phyloP scores from a whole-genome alignment of 2,329 filamentous ascomycete species.

The Myriosclerotinia curreyana region DNA sequence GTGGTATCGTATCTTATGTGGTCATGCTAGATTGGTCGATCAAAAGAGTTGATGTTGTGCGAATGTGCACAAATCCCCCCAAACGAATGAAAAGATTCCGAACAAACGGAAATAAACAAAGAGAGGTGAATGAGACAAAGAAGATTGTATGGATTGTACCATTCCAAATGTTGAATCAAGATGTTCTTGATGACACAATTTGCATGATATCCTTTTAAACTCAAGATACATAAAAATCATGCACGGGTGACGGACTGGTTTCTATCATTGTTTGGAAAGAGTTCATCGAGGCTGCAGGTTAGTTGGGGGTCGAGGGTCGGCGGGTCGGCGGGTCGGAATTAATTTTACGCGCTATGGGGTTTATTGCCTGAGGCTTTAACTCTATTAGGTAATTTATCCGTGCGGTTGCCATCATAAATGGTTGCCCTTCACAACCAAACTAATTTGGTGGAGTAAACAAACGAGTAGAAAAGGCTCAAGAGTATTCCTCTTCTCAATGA shows the following conservation, averaged over 20 bases:
- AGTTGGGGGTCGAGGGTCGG: too few species aligned
- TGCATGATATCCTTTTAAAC: constrained; percentile 4
- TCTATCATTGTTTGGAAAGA: constrained; percentile 3
- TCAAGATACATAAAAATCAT: constrained; percentile 12
- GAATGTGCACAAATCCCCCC: constrained; percentile 13
- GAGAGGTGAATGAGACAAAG: not conserved
- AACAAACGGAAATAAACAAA: not conserved
- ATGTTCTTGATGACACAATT: constrained; percentile 6
- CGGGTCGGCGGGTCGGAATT: constrained; percentile 13
- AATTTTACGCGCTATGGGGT: constrained; percentile 2
- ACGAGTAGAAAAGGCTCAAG: constrained; percentile 20
- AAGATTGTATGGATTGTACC: not conserved
- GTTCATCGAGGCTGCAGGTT: not conserved
- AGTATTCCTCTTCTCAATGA: not conserved
- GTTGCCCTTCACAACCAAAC: constrained; percentile 22
- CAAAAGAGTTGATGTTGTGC: constrained; percentile 14
- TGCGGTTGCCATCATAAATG: not conserved
- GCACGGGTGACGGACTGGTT: constrained; percentile 8
- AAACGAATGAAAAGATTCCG: constrained; percentile 1
- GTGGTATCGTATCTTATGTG: constrained; percentile 21
- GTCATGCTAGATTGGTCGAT: constrained; percentile 26
- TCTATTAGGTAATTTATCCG: not conserved
- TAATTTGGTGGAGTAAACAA: constrained; percentile 22
- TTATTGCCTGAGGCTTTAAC: not conserved
- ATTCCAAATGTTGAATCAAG: not conserved